Evolutionary conservation across 148 eudicot species (phyloP).

Genomic region (Spergularia bocconei): DNA sequence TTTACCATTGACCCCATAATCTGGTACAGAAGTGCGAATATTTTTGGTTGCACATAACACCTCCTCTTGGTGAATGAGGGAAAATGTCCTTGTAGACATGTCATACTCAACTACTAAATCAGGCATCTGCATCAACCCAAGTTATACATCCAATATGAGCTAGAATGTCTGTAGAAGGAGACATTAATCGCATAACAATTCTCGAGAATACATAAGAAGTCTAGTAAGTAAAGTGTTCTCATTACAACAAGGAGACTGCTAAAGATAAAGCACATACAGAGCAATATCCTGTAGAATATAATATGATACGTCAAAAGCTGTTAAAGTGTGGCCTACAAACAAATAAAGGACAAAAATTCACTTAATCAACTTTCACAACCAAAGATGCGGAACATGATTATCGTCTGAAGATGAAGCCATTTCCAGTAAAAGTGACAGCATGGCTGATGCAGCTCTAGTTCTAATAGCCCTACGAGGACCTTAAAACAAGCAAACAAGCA

Average conservation of each 20-base stretch:
- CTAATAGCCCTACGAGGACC: background rate
- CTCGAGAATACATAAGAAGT: background rate
- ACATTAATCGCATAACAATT: background rate
- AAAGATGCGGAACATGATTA: too few species aligned
- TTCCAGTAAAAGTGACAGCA: background rate
- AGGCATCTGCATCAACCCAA: slow-evolving; percentile 67
- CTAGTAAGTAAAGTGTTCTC: too few species aligned
- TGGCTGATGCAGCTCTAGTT: background rate
- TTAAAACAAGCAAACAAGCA: background rate
- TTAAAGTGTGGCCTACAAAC: too few species aligned
- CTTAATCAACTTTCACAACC: background rate
- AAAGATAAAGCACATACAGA: too few species aligned
- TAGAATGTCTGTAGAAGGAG: background rate
- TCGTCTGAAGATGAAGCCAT: background rate
- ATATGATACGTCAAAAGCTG: too few species aligned
- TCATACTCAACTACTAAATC: slow-evolving; percentile 83
- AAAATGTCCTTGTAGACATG: slow-evolving; percentile 53
- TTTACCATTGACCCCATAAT: slow-evolving; percentile 17
- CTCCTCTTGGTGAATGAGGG: slow-evolving; percentile 79
- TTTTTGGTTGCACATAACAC: slow-evolving; percentile 39
- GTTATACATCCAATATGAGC: background rate
- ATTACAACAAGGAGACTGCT: too few species aligned
- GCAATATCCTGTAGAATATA: too few species aligned
- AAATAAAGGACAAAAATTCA: too few species aligned
- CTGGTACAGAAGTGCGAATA: slow-evolving; percentile 16